phyloP scores from a whole-genome alignment of 257 asterid genomes.

The Catharanthus roseus region DNA sequence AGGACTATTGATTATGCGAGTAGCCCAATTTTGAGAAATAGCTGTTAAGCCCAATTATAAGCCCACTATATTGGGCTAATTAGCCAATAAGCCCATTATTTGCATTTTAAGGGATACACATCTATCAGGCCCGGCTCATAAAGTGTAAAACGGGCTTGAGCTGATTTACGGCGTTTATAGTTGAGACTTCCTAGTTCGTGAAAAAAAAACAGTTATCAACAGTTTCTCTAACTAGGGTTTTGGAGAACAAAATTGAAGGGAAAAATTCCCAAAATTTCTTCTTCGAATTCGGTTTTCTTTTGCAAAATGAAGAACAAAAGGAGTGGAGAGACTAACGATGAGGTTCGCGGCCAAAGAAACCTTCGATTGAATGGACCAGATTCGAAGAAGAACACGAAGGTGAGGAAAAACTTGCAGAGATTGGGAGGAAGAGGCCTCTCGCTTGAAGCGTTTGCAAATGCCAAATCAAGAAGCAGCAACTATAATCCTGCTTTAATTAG shows the following conservation, averaged over 20 bases:
- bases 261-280: background rate
- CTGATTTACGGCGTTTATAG: background rate
- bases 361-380: conserved; percentile 26
- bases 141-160: background rate
- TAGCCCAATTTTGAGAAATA: no score
- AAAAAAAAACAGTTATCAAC: no score
- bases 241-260: background rate
- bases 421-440: conserved; percentile 88
- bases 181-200: no score
- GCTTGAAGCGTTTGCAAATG: conserved; percentile 76
- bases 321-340: background rate
- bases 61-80: no score
- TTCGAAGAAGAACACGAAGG: conserved; percentile 39
- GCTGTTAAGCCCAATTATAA: no score
- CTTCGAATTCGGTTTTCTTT: background rate
- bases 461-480: conserved; percentile 43
- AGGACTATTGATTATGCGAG: no score
- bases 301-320: conserved; percentile 9
- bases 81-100: no score
- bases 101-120: no score
- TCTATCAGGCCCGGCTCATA: no score
- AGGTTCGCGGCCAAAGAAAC: background rate
- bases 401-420: conserved; percentile 70
- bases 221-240: background rate
- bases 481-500: conserved; percentile 84